These are phyloP conservation scores for Hibiscus trionum DNA, from an alignment of 345 rosid species.

Conservation along the genomic window DNA sequence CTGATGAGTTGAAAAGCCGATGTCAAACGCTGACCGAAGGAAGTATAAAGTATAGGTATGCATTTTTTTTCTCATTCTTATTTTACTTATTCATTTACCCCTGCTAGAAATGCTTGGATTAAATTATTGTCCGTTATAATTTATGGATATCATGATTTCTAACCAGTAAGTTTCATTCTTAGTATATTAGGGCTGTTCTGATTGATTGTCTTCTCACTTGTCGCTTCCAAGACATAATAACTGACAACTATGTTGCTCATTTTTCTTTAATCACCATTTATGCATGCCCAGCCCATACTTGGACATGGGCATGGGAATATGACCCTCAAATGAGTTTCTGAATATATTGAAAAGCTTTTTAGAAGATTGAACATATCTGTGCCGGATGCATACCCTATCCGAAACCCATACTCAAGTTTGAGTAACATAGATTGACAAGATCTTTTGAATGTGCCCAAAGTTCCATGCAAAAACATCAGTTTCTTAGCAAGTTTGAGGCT, in stretches of 20 bases:
- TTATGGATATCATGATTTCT: not conserved
- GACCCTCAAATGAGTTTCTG: not conserved
- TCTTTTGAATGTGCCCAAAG: not conserved
- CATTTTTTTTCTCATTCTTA: not conserved
- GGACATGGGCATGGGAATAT: not conserved
- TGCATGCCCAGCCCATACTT: not conserved
- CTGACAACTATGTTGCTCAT: not conserved
- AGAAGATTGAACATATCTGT: not conserved
- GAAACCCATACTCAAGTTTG: not conserved
- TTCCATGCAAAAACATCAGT: not conserved
- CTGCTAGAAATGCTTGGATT: not conserved
- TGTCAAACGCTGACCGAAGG: conserved; percentile 66
- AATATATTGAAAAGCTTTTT: not conserved
- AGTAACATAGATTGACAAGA: not conserved
- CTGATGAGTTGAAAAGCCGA: conserved; percentile 68
- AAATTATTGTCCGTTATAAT: not conserved
- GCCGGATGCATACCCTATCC: not conserved
- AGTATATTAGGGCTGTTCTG: not conserved
- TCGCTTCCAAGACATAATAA: not conserved
- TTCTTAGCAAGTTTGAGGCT: not conserved
- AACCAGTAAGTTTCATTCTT: not conserved
- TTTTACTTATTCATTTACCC: not conserved
- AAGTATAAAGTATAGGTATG: conserved; percentile 57
- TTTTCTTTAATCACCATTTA: not conserved
- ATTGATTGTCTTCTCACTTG: not conserved